Evolutionary conservation across 2,329 filamentous ascomycete genomes (phyloP), one percentile per base, ranked within the genome.

Genomic region (Bipolaris zeicola): DNA sequence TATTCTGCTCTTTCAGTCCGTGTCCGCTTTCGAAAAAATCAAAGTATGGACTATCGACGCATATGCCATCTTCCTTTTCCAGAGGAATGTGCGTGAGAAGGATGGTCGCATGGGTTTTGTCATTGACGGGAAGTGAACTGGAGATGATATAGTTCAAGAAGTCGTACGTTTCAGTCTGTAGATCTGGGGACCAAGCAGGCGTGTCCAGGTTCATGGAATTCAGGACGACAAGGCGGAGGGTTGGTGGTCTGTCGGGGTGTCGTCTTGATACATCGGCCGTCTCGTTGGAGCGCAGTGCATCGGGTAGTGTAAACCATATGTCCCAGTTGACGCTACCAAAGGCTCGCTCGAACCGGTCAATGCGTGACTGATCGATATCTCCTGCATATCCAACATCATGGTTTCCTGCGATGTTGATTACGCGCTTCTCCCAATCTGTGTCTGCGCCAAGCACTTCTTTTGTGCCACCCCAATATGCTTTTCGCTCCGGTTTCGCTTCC

Each of bases 351-450:
- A 98, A 99, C 1, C 95, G 85, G 26, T 85, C 81, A 52, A 97
- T 81, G 3, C 92, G 86, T 59, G 86, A 82, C n/a, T 83, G 78
- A 38, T 89, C 92, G 59, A 98, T 83, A 75, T 99, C 95, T 3
- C 95, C 95, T 0, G 93, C 92, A 73, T 99, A 99, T 33, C 95
- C 95, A 69, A 99, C 88, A 75, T 99, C 95, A 73, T 99, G 95
- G 71, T 99, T 99, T 1, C 95, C 95, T 0, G 88, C 92, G 24
- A 98, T 86, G 65, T 96, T 96, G 73, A 99, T 92, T 61, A 97
- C 82, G 52, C 89, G 85, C 38, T 81, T 83, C n/a, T 82, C 77
- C 95, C 95, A 98, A 2, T 77, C 75, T 5, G 80, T 76, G 55
- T 85, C 81, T 44, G 61, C 61, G 1, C 78, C 77, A 22, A 83